Conservation (phyloP, 2,329 filamentous ascomycete species). For the Phialocephala subalpina region DNA sequence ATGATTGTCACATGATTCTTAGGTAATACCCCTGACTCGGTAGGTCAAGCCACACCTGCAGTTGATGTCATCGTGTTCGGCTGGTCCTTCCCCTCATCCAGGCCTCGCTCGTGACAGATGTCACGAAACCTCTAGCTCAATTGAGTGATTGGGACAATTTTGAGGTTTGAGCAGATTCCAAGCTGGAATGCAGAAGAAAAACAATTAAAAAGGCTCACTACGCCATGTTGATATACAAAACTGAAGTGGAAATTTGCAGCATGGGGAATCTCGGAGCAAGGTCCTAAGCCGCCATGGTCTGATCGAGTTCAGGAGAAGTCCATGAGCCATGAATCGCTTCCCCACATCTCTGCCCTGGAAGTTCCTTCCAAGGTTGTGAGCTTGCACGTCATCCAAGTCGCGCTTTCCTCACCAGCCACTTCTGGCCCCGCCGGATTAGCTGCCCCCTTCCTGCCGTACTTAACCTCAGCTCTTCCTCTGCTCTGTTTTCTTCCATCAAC, state of each 20-base stretch:
- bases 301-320: not conserved
- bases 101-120: not conserved
- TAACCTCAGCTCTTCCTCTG: not conserved
- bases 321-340: not conserved
- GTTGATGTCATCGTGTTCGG: no score
- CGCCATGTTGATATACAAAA: not conserved
- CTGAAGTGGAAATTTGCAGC: not conserved
- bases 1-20: not conserved
- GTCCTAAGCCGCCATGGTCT: not conserved
- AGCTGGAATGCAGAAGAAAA: not conserved
- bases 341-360: not conserved
- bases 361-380: not conserved
- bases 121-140: not conserved
- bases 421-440: not conserved
- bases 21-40: not conserved
- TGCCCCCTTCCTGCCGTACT: not conserved
- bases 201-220: not conserved
- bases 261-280: not conserved
- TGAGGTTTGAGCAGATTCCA: not conserved
- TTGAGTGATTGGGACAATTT: not conserved
- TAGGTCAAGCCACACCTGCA: not conserved
- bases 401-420: not conserved
- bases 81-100: not conserved
- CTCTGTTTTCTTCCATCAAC: constrained; percentile 15
- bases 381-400: not conserved